phyloP scores from a whole-genome alignment of 371 early-diverging fungal species.

The Apophysomyces variabilis region DNA sequence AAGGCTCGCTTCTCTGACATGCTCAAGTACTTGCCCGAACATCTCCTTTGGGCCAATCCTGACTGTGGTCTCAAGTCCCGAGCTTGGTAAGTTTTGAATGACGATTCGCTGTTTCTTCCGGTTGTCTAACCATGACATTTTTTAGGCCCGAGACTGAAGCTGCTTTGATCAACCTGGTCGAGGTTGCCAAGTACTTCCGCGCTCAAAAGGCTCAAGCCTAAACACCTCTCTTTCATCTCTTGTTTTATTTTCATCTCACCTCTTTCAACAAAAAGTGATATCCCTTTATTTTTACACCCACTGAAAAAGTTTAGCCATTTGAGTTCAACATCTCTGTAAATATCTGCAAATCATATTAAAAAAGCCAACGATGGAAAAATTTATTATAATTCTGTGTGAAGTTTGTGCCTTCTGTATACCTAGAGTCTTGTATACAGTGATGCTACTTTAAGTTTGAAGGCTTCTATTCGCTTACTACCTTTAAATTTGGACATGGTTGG shows the following conservation, averaged over 20 bases:
- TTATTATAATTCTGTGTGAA: too few relatives aligned
- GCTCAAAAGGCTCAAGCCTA: conserved; percentile 33
- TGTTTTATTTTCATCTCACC: not conserved
- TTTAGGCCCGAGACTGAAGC: conserved; percentile 83
- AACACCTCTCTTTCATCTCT: not conserved
- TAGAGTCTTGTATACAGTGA: not conserved
- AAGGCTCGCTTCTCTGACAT: conserved; percentile 76
- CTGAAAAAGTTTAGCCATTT: not conserved
- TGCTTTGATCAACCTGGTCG: conserved; percentile 85
- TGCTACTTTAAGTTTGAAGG: too few relatives aligned
- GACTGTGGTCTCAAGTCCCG: conserved; percentile 98
- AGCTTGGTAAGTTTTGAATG: conserved; percentile 70
- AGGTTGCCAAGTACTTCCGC: conserved; percentile 78
- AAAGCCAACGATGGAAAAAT: not conserved
- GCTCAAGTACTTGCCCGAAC: conserved; percentile 75
- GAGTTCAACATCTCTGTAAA: conserved; percentile 11
- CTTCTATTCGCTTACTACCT: too few relatives aligned
- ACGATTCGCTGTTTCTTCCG: conserved; percentile 56
- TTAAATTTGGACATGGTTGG: too few relatives aligned
- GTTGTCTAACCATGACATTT: not conserved
- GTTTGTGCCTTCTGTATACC: too few relatives aligned
- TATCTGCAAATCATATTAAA: not conserved
- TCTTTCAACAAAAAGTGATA: conserved; percentile 14
- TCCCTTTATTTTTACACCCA: not conserved
- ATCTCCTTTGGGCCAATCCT: conserved; percentile 95